A percentile compares a stretch with the other conserved stretches of the same genome.
Evolutionary conservation across 2,329 filamentous ascomycete genomes (phyloP).

Genomic region (Ambrosiella cleistominuta): DNA sequence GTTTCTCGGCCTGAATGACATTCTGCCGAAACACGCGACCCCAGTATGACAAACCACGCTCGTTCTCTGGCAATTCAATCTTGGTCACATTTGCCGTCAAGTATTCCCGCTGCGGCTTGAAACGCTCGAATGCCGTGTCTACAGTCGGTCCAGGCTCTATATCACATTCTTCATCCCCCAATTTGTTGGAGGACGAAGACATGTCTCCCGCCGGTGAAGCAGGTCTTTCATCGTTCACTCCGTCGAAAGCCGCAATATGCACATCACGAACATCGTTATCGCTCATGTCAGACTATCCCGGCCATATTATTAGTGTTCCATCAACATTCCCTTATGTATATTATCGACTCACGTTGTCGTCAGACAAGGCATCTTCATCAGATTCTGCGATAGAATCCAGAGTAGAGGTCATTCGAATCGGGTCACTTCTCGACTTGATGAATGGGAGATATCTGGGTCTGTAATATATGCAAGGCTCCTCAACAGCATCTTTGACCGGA

Average conservation of each 20-base stretch:
- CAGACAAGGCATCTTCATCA: conserved; percentile 2
- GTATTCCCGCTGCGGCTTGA: conserved; percentile 5
- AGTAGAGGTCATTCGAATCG: conserved; percentile 7
- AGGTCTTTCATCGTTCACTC: neutral
- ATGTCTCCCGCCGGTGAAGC: neutral
- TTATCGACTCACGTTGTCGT: neutral
- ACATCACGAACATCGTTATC: neutral
- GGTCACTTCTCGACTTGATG: conserved; percentile 11
- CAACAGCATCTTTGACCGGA: neutral
- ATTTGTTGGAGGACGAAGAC: no score
- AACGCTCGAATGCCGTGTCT: neutral
- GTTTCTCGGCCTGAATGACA: conserved; percentile 5
- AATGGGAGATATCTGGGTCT: conserved; percentile 9
- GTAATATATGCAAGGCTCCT: neutral
- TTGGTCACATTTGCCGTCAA: conserved; percentile 1
- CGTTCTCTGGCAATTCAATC: conserved; percentile 7
- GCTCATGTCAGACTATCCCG: neutral
- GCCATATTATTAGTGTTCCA: neutral
- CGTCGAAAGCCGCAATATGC: neutral
- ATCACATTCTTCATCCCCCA: no score
- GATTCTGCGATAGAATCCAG: conserved; percentile 12
- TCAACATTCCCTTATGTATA: neutral
- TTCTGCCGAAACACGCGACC: conserved; percentile 11
- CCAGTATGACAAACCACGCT: conserved; percentile 12
- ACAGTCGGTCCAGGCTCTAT: no score